Percentiles rank a stretch among this genome's conserved stretches.
phyloP scores from a whole-genome alignment of 805 yeast genomes.

The Candida vaughaniae region DNA sequence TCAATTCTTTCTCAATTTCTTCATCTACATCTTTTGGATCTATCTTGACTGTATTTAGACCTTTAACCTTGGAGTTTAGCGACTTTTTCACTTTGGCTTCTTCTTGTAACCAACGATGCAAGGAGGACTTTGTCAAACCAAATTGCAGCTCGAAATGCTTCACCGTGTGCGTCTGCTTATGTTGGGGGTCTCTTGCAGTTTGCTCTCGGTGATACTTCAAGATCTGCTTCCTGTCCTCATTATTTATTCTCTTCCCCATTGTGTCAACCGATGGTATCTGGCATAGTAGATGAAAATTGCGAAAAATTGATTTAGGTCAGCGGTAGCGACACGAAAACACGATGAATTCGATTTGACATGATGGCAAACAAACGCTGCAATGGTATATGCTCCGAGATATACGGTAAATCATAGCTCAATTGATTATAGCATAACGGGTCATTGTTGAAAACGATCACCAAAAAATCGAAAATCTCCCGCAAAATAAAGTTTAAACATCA shows the following conservation, averaged over 20 bases:
- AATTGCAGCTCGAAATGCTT: constrained; percentile 13
- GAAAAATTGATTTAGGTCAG: too few relatives aligned
- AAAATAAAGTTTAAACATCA: too few relatives aligned
- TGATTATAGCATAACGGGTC: too few relatives aligned
- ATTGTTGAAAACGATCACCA: too few relatives aligned
- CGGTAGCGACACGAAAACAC: too few relatives aligned
- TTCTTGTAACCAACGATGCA: constrained; percentile 19
- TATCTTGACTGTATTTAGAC: background rate
- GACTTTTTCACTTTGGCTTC: constrained; percentile 1
- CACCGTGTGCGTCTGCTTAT: constrained; percentile 20
- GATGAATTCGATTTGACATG: too few relatives aligned
- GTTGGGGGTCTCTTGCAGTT: constrained; percentile 16
- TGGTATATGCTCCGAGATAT: too few relatives aligned
- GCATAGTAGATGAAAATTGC: too few relatives aligned
- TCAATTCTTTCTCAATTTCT: background rate
- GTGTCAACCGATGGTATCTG: too few relatives aligned
- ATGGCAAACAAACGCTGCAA: too few relatives aligned
- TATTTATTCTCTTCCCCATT: constrained; percentile 12
- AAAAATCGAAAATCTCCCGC: too few relatives aligned
- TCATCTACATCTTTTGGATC: background rate
- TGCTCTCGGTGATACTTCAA: constrained; percentile 22
- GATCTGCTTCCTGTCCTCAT: constrained; percentile 14
- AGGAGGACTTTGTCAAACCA: constrained; percentile 16
- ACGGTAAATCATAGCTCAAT: too few relatives aligned
- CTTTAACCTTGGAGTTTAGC: background rate